Base-by-base conservation (phyloP, 2,329 filamentous ascomycete genomes). In the Aureobasidium sp. region DNA sequence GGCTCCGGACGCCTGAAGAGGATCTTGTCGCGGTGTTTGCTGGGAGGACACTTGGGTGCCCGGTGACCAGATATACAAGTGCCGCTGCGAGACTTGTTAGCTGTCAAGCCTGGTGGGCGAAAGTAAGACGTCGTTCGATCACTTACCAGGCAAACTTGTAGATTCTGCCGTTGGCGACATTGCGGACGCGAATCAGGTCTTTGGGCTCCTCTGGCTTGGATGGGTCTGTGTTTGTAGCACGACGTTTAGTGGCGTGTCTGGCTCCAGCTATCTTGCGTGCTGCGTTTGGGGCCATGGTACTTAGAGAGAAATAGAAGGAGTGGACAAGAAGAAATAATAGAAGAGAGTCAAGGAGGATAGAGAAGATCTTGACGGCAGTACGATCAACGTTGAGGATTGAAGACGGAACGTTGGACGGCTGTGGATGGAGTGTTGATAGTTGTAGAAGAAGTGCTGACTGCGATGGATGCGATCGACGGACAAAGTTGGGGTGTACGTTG, bases 21-120 rank as follows among this genome's bases (percentile, higher is more conserved):
- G 34, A 66, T 55, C 34, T 62, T 66, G 45, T 39, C 42, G 20
- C 41, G 45, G 48, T 66, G 64, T 44, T 63, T 66, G 20, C 34
- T 36, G 22, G 64, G 64, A 39, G 63, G 41, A 49, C 64, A 66
- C 6, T 64, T 42, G 4, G 64, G 63, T 41, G 64, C 64, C 34
- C 64, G 49, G 52, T 66, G 64, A 25, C 64, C 64, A 15, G 58
- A 22, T 20, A 64, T 64, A 34, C 64, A 64, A 48, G 55, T 63
- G 27, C 8, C 11, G 34, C 62, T 63, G 48, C 4, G 41, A 39
- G 1, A 3, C 9, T 9, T 14, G 20, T 62, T 39, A 55, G 41
- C 51, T 31, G 9, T 12, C 15, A 15, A 53, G 5, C 17, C 37
- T 3, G 11, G n/a, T 5, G 29, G 41, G 14, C 29, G 25, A 34